These are phyloP conservation scores for Xerocomus potaroensis DNA, from an alignment of 768 basidiomycete genomes.

Conservation along the genomic window DNA sequence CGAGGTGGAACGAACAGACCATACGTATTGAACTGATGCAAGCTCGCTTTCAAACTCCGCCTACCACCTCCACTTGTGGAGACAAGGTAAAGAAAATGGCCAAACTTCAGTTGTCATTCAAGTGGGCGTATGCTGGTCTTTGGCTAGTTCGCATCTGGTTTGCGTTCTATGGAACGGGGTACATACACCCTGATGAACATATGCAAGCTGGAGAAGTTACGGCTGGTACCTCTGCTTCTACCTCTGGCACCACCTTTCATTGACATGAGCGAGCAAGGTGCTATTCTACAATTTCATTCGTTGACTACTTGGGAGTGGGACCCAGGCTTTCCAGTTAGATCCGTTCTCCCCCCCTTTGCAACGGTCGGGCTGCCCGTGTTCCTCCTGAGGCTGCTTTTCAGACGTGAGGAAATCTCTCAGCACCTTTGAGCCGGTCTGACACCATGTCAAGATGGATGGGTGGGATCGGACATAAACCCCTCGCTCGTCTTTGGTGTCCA, in stretches of 20 bases:
- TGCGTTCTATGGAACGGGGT: conserved; percentile 33
- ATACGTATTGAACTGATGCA: conserved; percentile 16
- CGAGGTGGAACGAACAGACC: conserved; percentile 22
- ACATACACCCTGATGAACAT: conserved; percentile 41
- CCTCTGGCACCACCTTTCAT: conserved; percentile 1
- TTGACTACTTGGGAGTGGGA: conserved; percentile 38
- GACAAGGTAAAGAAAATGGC: too few species aligned
- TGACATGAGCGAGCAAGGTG: conserved; percentile 21
- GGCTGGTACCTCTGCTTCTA: conserved; percentile 27
- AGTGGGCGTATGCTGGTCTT: conserved; percentile 17
- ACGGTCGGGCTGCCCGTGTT: conserved; percentile 34
- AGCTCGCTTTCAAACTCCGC: conserved; percentile 30
- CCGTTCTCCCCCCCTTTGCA: conserved; percentile 29
- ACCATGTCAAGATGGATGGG: conserved; percentile 9
- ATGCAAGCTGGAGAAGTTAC: conserved; percentile 39
- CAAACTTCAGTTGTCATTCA: conserved; percentile 10
- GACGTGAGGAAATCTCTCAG: conserved; percentile 19
- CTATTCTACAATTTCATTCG: conserved; percentile 25
- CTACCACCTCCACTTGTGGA: neutral
- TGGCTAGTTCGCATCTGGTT: conserved; percentile 28
- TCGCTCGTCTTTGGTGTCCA: conserved; percentile 27
- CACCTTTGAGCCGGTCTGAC: conserved; percentile 4
- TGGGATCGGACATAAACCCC: conserved; percentile 4
- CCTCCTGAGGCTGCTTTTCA: conserved; percentile 11
- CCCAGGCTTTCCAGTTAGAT: conserved; percentile 32